These are phyloP conservation scores for Alternaria sp. DNA, from an alignment of 2,329 filamentous ascomycete species.

Conservation along the genomic window DNA sequence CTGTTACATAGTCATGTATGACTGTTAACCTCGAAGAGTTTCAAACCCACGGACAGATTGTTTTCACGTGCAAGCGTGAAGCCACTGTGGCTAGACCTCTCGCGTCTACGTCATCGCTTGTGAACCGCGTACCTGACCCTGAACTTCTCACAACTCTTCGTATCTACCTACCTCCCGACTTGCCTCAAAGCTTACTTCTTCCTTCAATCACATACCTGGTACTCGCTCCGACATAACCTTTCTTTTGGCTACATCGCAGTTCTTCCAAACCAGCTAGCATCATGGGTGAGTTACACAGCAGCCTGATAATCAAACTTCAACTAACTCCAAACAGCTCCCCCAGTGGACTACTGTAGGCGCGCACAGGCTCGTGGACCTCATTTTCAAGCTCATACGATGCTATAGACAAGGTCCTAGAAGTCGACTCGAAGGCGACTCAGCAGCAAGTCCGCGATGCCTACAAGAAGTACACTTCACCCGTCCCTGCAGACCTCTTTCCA, in stretches of 20 bases:
- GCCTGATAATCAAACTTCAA: conserved; percentile 12
- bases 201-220: background rate
- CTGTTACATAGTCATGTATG: background rate
- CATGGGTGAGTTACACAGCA: conserved; percentile 34
- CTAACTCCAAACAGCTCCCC: conserved; percentile 31
- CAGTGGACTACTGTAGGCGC: conserved; percentile 40
- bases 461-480: conserved; percentile 69
- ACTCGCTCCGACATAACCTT: background rate
- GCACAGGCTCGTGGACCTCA: background rate
- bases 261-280: conserved; percentile 4
- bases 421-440: conserved; percentile 75
- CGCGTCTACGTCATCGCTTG: conserved; percentile 30
- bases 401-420: conserved; percentile 63
- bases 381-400: conserved; percentile 1
- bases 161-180: conserved; percentile 2
- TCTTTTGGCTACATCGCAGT: background rate
- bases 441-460: conserved; percentile 93
- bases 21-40: background rate
- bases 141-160: conserved; percentile 1
- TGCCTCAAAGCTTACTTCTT: background rate
- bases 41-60: background rate
- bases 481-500: background rate
- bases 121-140: conserved; percentile 18
- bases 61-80: conserved; percentile 23
- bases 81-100: conserved; percentile 27